These are phyloP conservation scores for Hyaloperonospora brassicae DNA, from an alignment of 352 stramenopile genomes.

Conservation along the genomic window DNA sequence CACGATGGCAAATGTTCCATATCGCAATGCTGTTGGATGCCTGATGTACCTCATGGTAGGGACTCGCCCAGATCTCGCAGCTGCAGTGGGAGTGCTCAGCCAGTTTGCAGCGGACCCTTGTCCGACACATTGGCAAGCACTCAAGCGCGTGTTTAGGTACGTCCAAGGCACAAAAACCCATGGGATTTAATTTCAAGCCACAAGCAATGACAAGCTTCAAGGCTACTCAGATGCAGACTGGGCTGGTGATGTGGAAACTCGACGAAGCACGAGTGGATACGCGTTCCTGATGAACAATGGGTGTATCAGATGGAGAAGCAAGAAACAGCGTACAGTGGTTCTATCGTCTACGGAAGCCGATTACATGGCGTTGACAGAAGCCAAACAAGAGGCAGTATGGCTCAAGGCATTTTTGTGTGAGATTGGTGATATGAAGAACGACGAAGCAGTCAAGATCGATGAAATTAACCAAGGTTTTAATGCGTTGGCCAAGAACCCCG, in stretches of 20 bases:
- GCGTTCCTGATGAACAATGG: background rate
- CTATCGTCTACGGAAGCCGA: too few species aligned
- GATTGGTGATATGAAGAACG: too few species aligned
- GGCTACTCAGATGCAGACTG: constrained; percentile 3
- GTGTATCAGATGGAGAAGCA: too few species aligned
- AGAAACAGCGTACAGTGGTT: too few species aligned
- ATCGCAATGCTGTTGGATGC: background rate
- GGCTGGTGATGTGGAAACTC: background rate
- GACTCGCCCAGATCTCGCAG: background rate
- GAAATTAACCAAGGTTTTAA: too few species aligned
- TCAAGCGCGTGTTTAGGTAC: background rate
- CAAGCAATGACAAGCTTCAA: background rate
- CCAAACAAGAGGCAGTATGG: too few species aligned
- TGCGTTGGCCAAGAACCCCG: too few species aligned
- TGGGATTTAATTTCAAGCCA: constrained; percentile 3
- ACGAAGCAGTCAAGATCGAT: too few species aligned
- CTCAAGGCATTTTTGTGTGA: too few species aligned
- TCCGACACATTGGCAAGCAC: constrained; percentile 1
- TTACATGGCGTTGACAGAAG: too few species aligned
- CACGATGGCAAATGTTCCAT: constrained; percentile 1
- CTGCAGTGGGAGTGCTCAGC: constrained; percentile 1
- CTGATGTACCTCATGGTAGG: constrained; percentile 5
- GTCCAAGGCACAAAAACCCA: constrained; percentile 1
- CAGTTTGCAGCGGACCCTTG: constrained; percentile 2
- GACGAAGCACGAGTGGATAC: constrained; percentile 1